Conservation (phyloP, 768 basidiomycete genomes). For the Auriscalpium vulgare region DNA sequence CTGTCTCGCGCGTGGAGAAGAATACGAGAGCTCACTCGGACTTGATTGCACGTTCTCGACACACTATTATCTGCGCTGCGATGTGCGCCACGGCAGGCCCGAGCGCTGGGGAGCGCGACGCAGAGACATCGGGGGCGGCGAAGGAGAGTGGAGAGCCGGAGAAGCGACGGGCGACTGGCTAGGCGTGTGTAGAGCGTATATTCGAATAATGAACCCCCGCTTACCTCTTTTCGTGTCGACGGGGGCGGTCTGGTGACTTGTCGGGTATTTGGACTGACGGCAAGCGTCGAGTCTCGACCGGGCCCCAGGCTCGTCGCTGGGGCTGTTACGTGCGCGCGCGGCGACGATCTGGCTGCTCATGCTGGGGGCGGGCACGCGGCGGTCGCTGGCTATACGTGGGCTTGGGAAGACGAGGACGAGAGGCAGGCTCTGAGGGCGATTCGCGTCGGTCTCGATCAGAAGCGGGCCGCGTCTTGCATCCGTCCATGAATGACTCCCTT, state of each 20-base stretch:
- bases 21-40: constrained; percentile 61
- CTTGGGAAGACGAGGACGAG: constrained; percentile 1
- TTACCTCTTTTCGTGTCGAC: too few species aligned
- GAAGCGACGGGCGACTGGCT: constrained; percentile 44
- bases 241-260: too few species aligned
- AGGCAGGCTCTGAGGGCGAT: not conserved
- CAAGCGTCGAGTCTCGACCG: too few species aligned
- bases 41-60: constrained; percentile 49
- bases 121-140: constrained; percentile 1
- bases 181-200: constrained; percentile 16
- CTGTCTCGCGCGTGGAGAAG: constrained; percentile 60
- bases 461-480: not conserved
- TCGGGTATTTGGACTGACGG: too few species aligned
- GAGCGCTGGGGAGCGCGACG: too few species aligned
- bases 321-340: not conserved
- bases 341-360: constrained; percentile 2
- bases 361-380: not conserved
- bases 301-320: too few species aligned
- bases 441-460: not conserved
- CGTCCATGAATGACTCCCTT: not conserved
- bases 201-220: not conserved
- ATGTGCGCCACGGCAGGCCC: not conserved
- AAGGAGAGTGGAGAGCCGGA: constrained; percentile 30
- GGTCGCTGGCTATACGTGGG: not conserved
- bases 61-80: constrained; percentile 26